Conservation (phyloP, 768 basidiomycete genomes). For the Suillus americanus region DNA sequence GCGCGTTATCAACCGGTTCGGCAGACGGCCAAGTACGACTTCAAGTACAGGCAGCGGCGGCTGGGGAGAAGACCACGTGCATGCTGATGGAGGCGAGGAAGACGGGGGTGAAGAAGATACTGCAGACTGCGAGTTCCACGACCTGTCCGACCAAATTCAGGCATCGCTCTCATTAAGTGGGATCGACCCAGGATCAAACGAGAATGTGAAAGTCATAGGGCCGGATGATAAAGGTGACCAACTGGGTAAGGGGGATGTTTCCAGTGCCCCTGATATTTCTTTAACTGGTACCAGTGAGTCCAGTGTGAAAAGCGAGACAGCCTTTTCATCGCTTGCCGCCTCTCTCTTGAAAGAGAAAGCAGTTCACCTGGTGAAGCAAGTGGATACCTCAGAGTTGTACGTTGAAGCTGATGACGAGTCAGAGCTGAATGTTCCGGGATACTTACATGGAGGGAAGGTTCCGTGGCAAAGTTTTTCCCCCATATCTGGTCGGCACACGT, state of each 20-base stretch:
- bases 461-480: conserved; percentile 9
- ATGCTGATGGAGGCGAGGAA: conserved; percentile 30
- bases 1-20: conserved; percentile 37
- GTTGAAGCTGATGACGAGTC: conserved; percentile 27
- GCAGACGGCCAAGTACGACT: conserved; percentile 14
- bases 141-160: conserved; percentile 21
- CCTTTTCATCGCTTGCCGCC: background rate
- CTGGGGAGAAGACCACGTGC: conserved; percentile 36
- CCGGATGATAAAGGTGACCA: conserved; percentile 24
- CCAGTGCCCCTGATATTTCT: conserved; percentile 16
- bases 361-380: background rate
- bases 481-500: conserved; percentile 11
- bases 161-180: conserved; percentile 27
- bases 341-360: background rate
- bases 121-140: conserved; percentile 21
- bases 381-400: conserved; percentile 9
- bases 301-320: conserved; percentile 14
- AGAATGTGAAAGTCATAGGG: conserved; percentile 39
- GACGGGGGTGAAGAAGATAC: conserved; percentile 34
- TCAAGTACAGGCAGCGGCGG: conserved; percentile 35
- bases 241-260: conserved; percentile 24
- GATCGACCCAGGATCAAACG: conserved; percentile 39
- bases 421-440: conserved; percentile 50
- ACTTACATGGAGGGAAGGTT: conserved; percentile 36
- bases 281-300: conserved; percentile 20